Percentiles rank a stretch among this genome's conserved stretches.
Conservation (phyloP, 495 filamentous ascomycete genomes). For the Immersiella caudata region DNA sequence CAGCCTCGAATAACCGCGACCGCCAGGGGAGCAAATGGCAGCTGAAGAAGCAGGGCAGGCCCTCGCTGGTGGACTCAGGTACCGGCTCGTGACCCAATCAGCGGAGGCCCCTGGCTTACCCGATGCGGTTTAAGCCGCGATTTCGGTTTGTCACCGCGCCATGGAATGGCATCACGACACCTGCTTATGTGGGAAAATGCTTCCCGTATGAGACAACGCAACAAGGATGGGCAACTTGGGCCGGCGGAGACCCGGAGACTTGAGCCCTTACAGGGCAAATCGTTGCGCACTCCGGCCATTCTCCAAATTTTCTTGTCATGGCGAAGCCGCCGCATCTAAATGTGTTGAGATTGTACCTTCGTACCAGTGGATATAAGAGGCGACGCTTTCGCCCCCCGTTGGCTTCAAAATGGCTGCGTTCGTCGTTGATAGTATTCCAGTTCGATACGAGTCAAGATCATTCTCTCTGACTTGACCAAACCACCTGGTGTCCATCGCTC, state of each 20-base stretch:
- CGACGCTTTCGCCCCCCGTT: constrained; percentile 11
- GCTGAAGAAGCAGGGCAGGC: constrained; percentile 19
- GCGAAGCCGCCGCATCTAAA: not conserved
- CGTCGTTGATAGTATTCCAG: not conserved
- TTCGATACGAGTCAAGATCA: constrained; percentile 18
- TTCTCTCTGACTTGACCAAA: not conserved
- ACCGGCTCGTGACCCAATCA: constrained; percentile 42
- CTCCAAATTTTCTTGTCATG: constrained; percentile 17
- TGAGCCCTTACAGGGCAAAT: not conserved
- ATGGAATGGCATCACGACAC: constrained; percentile 37
- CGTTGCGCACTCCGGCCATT: not conserved
- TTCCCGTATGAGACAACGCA: constrained; percentile 21
- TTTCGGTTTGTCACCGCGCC: constrained; percentile 33
- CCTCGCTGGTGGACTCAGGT: constrained; percentile 30
- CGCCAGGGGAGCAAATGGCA: constrained; percentile 24
- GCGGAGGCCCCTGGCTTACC: constrained; percentile 29
- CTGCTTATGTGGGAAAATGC: constrained; percentile 26
- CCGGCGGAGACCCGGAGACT: not conserved
- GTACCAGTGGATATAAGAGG: constrained; percentile 25
- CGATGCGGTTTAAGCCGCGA: constrained; percentile 30
- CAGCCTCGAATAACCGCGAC: constrained; percentile 41
- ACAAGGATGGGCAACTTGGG: constrained; percentile 13
- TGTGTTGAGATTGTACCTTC: not conserved
- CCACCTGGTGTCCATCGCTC: not conserved
- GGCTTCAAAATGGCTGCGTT: constrained; percentile 3